phyloP scores from a whole-genome alignment of 192 early-diverging fungal genomes.

The Gamsiella multidivaricata region DNA sequence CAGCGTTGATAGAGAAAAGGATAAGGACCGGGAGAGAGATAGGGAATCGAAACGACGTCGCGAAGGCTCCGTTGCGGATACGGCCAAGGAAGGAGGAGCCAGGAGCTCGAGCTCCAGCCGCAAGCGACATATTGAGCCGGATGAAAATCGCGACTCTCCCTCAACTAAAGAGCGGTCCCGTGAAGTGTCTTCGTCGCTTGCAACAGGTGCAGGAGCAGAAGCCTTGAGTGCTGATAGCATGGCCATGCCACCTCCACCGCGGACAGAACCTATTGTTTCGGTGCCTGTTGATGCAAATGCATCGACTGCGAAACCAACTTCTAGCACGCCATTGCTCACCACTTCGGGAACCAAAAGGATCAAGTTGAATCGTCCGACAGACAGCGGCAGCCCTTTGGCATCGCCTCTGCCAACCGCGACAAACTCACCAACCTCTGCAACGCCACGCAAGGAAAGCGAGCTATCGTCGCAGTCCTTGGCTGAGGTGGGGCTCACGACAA shows the following conservation, averaged over 20 bases:
- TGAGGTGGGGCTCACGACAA: constrained; percentile 16
- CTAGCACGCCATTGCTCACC: background rate
- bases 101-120: constrained; percentile 18
- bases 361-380: constrained; percentile 37
- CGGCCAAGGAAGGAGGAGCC: background rate
- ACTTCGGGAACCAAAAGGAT: constrained; percentile 27
- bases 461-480: background rate
- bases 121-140: constrained; percentile 42
- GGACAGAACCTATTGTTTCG: background rate
- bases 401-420: constrained; percentile 6
- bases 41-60: constrained; percentile 38
- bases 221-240: constrained; percentile 5
- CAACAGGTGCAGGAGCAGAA: background rate
- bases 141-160: constrained; percentile 8
- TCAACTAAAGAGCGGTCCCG: constrained; percentile 7
- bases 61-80: constrained; percentile 4
- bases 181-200: background rate
- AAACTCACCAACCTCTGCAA: constrained; percentile 7
- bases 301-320: background rate
- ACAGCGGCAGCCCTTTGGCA: constrained; percentile 12
- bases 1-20: constrained; percentile 35
- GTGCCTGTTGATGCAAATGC: background rate
- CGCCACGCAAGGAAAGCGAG: constrained; percentile 5
- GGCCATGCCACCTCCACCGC: constrained; percentile 27
- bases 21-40: constrained; percentile 18